Percentiles rank a stretch among this genome's conserved stretches.
These are phyloP conservation scores for Volvariella surrecta DNA, from an alignment of 1,284 basidiomycete genomes.

Conservation along the genomic window DNA sequence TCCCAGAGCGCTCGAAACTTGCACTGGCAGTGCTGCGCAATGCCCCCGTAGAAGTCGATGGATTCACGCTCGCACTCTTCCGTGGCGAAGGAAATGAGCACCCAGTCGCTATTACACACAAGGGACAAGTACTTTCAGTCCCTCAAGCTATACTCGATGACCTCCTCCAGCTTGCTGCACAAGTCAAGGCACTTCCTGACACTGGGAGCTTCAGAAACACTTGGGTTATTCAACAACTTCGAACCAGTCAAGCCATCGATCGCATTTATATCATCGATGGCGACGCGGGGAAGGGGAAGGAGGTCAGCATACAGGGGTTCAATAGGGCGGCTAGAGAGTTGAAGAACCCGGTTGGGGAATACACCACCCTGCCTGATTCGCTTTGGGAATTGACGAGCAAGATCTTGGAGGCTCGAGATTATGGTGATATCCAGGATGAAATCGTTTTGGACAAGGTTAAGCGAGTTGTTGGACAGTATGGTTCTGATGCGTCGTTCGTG, in stretches of 20 bases:
- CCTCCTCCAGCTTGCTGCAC: constrained; percentile 23
- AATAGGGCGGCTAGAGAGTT: constrained; percentile 23
- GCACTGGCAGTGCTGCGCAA: constrained; percentile 29
- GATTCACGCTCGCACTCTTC: constrained; percentile 37
- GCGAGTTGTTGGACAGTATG: constrained; percentile 17
- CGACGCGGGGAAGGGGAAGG: constrained; percentile 16
- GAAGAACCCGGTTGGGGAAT: constrained; percentile 23
- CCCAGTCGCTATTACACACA: constrained; percentile 29
- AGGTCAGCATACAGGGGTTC: constrained; percentile 38
- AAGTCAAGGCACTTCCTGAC: constrained; percentile 18
- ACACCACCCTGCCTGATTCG: constrained; percentile 24
- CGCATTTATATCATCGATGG: constrained; percentile 21
- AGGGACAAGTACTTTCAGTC: constrained; percentile 27
- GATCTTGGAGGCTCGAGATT: constrained; percentile 24
- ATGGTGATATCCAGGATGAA: constrained; percentile 16
- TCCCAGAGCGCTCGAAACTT: constrained; percentile 23
- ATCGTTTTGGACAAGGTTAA: constrained; percentile 25
- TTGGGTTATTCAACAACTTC: constrained; percentile 27
- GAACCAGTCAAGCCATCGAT: constrained; percentile 31
- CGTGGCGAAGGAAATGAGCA: constrained; percentile 14
- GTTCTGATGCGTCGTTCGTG: constrained; percentile 11
- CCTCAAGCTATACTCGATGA: constrained; percentile 23
- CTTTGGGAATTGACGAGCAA: constrained; percentile 30
- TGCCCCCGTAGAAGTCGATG: constrained; percentile 28
- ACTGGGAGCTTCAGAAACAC: constrained; percentile 32